These are phyloP conservation scores for Kwoniella dejecticola DNA, from an alignment of 768 basidiomycete species.

Conservation along the genomic window DNA sequence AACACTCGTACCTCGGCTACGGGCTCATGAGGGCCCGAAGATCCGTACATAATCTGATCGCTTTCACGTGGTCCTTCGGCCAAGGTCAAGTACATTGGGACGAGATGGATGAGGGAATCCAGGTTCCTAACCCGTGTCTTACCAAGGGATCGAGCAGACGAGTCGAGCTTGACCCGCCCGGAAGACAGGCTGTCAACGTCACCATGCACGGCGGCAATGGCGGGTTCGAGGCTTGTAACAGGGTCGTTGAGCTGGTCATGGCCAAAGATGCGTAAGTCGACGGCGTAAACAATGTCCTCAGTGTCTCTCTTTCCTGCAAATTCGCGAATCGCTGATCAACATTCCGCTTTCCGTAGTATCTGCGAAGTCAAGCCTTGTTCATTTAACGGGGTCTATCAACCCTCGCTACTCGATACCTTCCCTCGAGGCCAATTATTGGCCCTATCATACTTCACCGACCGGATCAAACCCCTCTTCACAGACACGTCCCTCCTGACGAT, in stretches of 20 bases:
- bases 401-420: slow-evolving; percentile 85
- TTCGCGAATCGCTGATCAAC: not conserved
- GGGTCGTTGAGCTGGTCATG: slow-evolving; percentile 81
- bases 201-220: slow-evolving; percentile 86
- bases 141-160: slow-evolving; percentile 65
- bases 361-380: slow-evolving; percentile 93
- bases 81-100: slow-evolving; percentile 56
- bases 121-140: slow-evolving; percentile 79
- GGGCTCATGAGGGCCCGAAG: slow-evolving; percentile 85
- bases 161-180: slow-evolving; percentile 66
- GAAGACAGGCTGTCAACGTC: slow-evolving; percentile 62
- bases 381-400: slow-evolving; percentile 97
- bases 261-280: slow-evolving; percentile 84
- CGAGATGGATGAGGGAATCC: slow-evolving; percentile 47
- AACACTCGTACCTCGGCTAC: slow-evolving; percentile 97
- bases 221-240: slow-evolving; percentile 79
- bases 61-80: slow-evolving; percentile 70
- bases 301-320: not conserved
- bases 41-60: slow-evolving; percentile 83
- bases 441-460: slow-evolving; percentile 98
- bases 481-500: slow-evolving; percentile 58
- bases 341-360: slow-evolving; percentile 58
- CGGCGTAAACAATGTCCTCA: not conserved
- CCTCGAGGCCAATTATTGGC: slow-evolving; percentile 78
- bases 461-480: slow-evolving; percentile 73